These are phyloP conservation scores for Syncephalastrum racemosum DNA, from an alignment of 371 early-diverging fungal species.

Conservation along the genomic window DNA sequence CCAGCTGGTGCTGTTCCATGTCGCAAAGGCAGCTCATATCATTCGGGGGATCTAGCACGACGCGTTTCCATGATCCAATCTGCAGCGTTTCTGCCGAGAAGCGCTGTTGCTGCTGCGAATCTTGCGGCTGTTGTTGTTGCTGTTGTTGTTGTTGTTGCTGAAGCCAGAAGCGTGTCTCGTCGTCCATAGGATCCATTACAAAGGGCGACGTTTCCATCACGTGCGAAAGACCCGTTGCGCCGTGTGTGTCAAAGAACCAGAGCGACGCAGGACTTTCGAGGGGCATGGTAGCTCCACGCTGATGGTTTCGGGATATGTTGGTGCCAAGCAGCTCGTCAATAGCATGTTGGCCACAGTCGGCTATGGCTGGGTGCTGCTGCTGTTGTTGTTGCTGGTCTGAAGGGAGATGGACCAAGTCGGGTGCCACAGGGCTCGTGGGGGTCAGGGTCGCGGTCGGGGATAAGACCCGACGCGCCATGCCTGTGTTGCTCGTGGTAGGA, in stretches of 20 bases:
- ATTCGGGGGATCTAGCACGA: constrained; percentile 42
- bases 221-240: constrained; percentile 17
- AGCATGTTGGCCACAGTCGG: background rate
- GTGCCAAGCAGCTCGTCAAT: too few relatives aligned
- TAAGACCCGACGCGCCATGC: too few relatives aligned
- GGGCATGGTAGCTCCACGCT: constrained; percentile 16
- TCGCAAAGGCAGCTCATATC: constrained; percentile 65
- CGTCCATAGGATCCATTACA: background rate
- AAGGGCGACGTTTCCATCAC: background rate
- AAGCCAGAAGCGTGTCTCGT: background rate
- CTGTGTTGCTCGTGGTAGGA: constrained; percentile 11
- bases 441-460: too few relatives aligned
- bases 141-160: background rate
- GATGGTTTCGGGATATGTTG: constrained; percentile 2
- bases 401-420: too few relatives aligned
- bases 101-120: background rate
- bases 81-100: constrained; percentile 60
- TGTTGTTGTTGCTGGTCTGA: constrained; percentile 4
- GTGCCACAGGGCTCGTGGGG: too few relatives aligned
- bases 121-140: background rate
- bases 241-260: constrained; percentile 30
- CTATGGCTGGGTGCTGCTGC: constrained; percentile 4
- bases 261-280: constrained; percentile 18
- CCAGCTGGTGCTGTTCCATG: constrained; percentile 45
- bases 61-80: constrained; percentile 80